Evolutionary conservation across 768 basidiomycete species (phyloP), one percentile per base, ranked within the genome.

Genomic region (Mycena crocata): DNA sequence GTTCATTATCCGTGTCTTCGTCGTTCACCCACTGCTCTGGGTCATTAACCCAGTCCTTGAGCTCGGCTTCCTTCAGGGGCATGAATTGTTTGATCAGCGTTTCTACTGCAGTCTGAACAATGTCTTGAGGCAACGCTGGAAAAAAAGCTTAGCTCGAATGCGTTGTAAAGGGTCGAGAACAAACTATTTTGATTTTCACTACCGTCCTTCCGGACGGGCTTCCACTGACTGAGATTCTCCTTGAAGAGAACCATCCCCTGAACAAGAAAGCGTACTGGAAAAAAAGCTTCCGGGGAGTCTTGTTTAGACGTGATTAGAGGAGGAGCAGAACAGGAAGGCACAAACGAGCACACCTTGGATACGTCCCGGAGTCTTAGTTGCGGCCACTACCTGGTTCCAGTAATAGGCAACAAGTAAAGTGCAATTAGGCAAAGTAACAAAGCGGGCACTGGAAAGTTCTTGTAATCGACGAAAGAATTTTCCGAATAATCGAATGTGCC

Each of bases 21-120:
- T 88, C 78, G 64, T 94, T 93, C 14, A 97, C 87, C 94, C 95
- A 99, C 72, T 96, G 94, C 81, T 99, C 97, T 0, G 96, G 95
- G 75, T 96, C 94, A 19, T 86, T 84, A 79, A 90, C 84, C 93
- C 96, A 95, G 6, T 85, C 86, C 69, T 94, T 89, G 13, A 98
- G 84, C 76, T 98, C 97, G 2, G 85, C 80, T 7, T 92, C 85
- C 58, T 91, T 92, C 48, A 99, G 81, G 15, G 94, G 94, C 76
- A 99, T 90, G 73, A 97, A 91, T 12, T 92, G 87, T 26, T 90
- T 90, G 24, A 99, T 86, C 12, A 99, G 86, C 9, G 96, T 80
- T 65, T 87, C 82, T 37, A 90, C 91, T 9, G 90, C 91, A 62
- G 88, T 87, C 71, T 91, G 86, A 2, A 95, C 90, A 72, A 94